Evolutionary conservation across 2,329 filamentous ascomycete species (phyloP).

Genomic region (Xylaria multiplex): DNA sequence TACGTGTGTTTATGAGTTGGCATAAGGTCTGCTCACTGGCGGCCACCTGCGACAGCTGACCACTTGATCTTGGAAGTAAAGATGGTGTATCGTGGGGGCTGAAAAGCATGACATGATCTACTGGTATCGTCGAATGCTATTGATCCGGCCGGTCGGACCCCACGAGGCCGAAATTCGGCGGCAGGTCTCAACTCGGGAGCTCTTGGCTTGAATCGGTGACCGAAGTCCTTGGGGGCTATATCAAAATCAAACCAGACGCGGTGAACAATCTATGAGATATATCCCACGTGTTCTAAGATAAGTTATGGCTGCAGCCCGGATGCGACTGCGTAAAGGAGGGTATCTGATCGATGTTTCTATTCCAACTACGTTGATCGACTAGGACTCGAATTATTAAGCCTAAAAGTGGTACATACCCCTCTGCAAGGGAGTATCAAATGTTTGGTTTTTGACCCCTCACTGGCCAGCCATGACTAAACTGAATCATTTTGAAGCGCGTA

Average conservation of each 20-base stretch:
- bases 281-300: constrained; percentile 23
- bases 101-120: constrained; percentile 23
- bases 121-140: constrained; percentile 3
- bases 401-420: constrained; percentile 23
- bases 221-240: constrained; percentile 27
- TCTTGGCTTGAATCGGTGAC: constrained; percentile 32
- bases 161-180: constrained; percentile 29
- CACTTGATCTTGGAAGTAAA: constrained; percentile 13
- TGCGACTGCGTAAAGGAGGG: background rate
- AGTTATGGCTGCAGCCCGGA: background rate
- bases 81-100: constrained; percentile 18
- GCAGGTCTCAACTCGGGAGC: background rate
- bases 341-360: constrained; percentile 6
- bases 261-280: constrained; percentile 15
- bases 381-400: constrained; percentile 1
- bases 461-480: constrained; percentile 15
- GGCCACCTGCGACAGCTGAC: constrained; percentile 21
- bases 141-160: constrained; percentile 27
- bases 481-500: constrained; percentile 26
- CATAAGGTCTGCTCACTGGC: constrained; percentile 18
- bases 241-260: background rate
- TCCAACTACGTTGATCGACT: constrained; percentile 11
- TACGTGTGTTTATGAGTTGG: constrained; percentile 26
- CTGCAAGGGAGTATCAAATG: constrained; percentile 20
- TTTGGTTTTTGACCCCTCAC: constrained; percentile 10